A percentile compares a stretch with the other conserved stretches of the same genome.
Evolutionary conservation across 169 alveolate genomes (phyloP).

Genomic region (Plasmodium sp.): DNA sequence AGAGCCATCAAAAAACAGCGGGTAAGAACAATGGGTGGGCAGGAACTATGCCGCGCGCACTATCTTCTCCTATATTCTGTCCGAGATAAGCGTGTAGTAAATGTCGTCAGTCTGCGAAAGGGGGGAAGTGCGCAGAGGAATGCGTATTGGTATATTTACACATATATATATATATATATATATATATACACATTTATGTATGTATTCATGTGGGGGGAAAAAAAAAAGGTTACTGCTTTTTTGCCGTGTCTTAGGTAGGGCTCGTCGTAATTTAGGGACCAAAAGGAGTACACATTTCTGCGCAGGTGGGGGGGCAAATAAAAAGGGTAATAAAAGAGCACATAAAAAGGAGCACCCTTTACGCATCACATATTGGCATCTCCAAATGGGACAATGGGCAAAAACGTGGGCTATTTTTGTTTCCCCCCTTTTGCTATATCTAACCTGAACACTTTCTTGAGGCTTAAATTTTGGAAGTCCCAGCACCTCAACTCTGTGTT

Average conservation of each 20-base stretch:
- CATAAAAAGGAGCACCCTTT: not conserved
- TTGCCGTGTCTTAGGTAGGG: constrained; percentile 29
- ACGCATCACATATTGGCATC: not conserved
- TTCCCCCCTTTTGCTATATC: not conserved
- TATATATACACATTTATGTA: not conserved
- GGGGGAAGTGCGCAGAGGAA: not conserved
- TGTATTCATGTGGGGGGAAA: not conserved
- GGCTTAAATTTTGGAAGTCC: constrained; percentile 67
- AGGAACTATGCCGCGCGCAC: not conserved
- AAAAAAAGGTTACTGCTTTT: constrained; percentile 23
- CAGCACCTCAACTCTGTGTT: constrained; percentile 68
- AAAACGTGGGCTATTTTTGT: not conserved
- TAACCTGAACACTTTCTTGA: constrained; percentile 34
- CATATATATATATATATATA: not conserved
- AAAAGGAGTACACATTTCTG: constrained; percentile 63
- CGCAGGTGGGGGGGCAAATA: not conserved
- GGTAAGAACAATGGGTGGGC: not conserved
- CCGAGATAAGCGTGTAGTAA: constrained; percentile 24
- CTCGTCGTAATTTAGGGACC: constrained; percentile 73
- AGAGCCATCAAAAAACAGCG: not conserved
- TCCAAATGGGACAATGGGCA: not conserved
- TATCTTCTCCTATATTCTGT: not conserved
- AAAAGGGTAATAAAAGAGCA: not conserved
- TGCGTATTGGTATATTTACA: too few relatives aligned
- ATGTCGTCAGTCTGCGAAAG: constrained; percentile 9